phyloP scores from a whole-genome alignment of 495 filamentous ascomycete genomes.

The Neurospora sp. region DNA sequence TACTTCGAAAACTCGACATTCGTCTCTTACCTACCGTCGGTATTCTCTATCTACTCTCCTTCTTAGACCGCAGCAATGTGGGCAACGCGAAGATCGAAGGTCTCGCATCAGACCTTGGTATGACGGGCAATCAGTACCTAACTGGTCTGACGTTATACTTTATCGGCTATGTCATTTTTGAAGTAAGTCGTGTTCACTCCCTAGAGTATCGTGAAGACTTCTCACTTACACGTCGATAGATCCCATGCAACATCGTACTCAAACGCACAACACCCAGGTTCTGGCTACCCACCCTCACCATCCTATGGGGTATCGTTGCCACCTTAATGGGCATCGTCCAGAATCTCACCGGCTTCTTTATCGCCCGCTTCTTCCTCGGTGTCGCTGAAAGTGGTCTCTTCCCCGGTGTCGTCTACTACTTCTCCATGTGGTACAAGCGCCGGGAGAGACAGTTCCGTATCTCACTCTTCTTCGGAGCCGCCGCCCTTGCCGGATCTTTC shows the following conservation, averaged over 20 bases:
- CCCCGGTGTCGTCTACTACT: slow-evolving; percentile 69
- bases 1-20: slow-evolving; percentile 58
- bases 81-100: slow-evolving; percentile 52
- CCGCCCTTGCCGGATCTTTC: slow-evolving; percentile 68
- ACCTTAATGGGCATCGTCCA: slow-evolving; percentile 62
- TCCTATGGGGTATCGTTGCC: slow-evolving; percentile 49
- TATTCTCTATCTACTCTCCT: slow-evolving; percentile 61
- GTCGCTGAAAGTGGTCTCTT: slow-evolving; percentile 52
- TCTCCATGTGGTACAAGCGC: slow-evolving; percentile 80
- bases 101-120: slow-evolving; percentile 50
- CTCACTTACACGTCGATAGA: slow-evolving; percentile 19
- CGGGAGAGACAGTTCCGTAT: slow-evolving; percentile 62
- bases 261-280: slow-evolving; percentile 58
- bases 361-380: slow-evolving; percentile 52
- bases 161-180: slow-evolving; percentile 58
- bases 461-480: slow-evolving; percentile 65
- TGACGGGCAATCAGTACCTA: slow-evolving; percentile 64
- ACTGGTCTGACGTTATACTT: slow-evolving; percentile 66
- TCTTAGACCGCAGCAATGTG: slow-evolving; percentile 65
- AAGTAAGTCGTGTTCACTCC: slow-evolving; percentile 7
- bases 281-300: slow-evolving; percentile 41
- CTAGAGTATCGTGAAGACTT: too few species aligned
- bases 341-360: slow-evolving; percentile 54
- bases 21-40: slow-evolving; percentile 57
- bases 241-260: slow-evolving; percentile 65